These are phyloP conservation scores for Scheffersomyces titani DNA, from an alignment of 1,139 yeast genomes.

Conservation along the genomic window DNA sequence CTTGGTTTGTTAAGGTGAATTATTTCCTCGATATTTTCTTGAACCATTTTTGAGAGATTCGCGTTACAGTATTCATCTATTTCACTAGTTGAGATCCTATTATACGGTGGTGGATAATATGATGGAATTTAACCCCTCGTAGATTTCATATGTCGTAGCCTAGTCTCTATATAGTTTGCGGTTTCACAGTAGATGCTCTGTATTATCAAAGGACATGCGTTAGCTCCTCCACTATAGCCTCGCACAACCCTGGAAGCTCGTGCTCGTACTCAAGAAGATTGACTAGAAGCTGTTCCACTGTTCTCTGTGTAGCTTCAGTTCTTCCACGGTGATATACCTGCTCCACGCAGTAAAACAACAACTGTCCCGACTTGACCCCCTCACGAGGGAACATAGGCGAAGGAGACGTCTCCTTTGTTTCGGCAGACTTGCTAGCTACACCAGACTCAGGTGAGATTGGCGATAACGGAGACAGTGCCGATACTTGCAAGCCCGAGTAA, in stretches of 20 bases:
- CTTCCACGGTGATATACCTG: slow-evolving; percentile 53
- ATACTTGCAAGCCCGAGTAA: not conserved
- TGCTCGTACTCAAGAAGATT: slow-evolving; percentile 46
- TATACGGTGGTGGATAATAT: not conserved
- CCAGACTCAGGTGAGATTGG: not conserved
- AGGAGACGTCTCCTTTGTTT: not conserved
- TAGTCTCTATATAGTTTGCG: not conserved
- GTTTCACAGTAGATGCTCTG: no score
- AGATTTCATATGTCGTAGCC: not conserved
- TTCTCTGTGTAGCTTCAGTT: slow-evolving; percentile 41
- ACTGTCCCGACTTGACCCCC: slow-evolving; percentile 19
- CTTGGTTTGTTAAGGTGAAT: not conserved
- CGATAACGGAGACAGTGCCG: not conserved
- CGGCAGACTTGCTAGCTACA: not conserved
- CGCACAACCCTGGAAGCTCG: slow-evolving; percentile 62
- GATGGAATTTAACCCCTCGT: not conserved
- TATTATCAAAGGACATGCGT: not conserved
- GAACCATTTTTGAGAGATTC: not conserved
- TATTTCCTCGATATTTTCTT: no score
- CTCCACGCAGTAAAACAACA: slow-evolving; percentile 37
- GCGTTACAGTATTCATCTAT: not conserved
- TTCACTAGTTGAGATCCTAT: not conserved
- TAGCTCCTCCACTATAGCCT: slow-evolving; percentile 65
- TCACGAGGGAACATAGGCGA: not conserved
- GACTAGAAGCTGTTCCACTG: slow-evolving; percentile 42